These are phyloP conservation scores for Cercospora sojina DNA, from an alignment of 2,329 filamentous ascomycete genomes.

Conservation along the genomic window DNA sequence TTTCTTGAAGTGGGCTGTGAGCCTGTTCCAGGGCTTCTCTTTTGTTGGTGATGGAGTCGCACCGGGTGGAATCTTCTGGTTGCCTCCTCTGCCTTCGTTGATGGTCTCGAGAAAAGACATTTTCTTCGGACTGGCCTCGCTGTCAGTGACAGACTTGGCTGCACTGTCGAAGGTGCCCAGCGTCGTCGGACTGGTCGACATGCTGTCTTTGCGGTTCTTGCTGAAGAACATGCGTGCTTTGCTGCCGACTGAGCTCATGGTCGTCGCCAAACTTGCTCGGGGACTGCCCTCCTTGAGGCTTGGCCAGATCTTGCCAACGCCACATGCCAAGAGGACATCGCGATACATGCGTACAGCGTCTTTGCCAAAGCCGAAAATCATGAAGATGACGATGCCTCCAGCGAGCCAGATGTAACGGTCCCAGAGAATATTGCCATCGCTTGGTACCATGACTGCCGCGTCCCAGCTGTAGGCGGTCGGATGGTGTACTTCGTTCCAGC, in stretches of 20 bases:
- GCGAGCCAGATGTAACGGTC: constrained; percentile 60
- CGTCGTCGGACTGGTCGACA: constrained; percentile 13
- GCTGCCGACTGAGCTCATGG: constrained; percentile 29
- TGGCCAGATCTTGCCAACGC: constrained; percentile 38
- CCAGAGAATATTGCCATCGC: constrained; percentile 47
- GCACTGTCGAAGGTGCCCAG: constrained; percentile 13
- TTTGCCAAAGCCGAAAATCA: constrained; percentile 64
- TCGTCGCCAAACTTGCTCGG: constrained; percentile 17
- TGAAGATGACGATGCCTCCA: constrained; percentile 56
- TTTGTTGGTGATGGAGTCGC: neutral
- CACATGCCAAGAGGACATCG: constrained; percentile 44
- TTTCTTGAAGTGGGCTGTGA: constrained; percentile 18
- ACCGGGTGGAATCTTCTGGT: neutral
- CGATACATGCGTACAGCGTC: constrained; percentile 60
- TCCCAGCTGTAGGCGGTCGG: constrained; percentile 45
- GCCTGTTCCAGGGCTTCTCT: constrained; percentile 5
- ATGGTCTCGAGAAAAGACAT: constrained; percentile 28
- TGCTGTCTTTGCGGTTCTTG: constrained; percentile 9
- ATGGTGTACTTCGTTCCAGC: constrained; percentile 56
- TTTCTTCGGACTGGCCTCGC: constrained; percentile 25
- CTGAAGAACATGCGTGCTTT: constrained; percentile 32
- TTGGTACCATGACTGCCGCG: constrained; percentile 50
- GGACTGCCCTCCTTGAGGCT: constrained; percentile 13
- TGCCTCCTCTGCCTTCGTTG: constrained; percentile 17
- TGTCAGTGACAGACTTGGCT: constrained; percentile 16